A percentile compares a stretch with the other conserved stretches of the same genome.
These are phyloP conservation scores for Sanguinoderma infundibulare DNA, from an alignment of 1,284 basidiomycete genomes.

Conservation along the genomic window DNA sequence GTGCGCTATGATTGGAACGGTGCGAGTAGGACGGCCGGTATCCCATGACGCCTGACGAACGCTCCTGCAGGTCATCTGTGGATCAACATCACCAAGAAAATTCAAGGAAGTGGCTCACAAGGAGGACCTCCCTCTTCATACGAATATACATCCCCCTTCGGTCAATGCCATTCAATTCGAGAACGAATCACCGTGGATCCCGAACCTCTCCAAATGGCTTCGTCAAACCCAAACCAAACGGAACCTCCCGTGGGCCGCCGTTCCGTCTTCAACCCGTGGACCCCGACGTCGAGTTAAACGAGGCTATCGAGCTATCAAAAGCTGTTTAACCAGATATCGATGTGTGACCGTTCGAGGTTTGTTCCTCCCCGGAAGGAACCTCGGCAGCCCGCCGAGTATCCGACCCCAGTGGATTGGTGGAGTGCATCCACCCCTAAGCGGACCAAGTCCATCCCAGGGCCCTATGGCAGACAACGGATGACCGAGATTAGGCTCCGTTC, in stretches of 20 bases:
- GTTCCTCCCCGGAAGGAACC: conserved; percentile 14
- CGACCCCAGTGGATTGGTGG: conserved; percentile 14
- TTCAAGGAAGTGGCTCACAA: background rate
- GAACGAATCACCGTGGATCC: background rate
- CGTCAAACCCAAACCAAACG: background rate
- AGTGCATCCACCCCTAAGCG: conserved; percentile 3
- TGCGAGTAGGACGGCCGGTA: too few species aligned
- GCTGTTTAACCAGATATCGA: background rate
- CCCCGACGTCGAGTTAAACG: background rate
- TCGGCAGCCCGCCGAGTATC: conserved; percentile 9
- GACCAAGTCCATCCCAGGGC: conserved; percentile 3
- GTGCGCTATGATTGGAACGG: too few species aligned
- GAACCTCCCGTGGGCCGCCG: background rate
- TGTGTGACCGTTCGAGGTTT: background rate
- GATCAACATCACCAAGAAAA: background rate
- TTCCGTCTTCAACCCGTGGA: background rate
- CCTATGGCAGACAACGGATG: background rate
- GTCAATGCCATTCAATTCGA: background rate
- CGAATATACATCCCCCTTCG: background rate
- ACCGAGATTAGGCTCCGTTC: background rate
- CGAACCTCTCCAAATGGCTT: background rate
- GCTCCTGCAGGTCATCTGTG: background rate
- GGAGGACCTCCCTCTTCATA: background rate
- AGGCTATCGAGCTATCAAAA: background rate
- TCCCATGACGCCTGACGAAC: background rate